Conservation (phyloP, 1,284 basidiomycete species). For the Fomes fomentarius region DNA sequence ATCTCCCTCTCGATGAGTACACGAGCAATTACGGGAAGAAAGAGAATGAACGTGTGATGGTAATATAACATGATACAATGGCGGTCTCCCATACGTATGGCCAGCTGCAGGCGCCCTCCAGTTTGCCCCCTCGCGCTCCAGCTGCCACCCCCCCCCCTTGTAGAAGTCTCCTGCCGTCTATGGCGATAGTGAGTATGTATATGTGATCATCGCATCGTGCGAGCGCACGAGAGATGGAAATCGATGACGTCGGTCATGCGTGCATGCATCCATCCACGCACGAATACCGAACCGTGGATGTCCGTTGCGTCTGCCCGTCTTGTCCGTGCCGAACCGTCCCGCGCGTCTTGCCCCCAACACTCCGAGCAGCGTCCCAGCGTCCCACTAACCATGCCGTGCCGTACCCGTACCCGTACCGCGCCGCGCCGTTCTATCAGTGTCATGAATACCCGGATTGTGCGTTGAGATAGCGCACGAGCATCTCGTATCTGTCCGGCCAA, state of each 20-base stretch:
- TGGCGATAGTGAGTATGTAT: background rate
- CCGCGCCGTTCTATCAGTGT: background rate
- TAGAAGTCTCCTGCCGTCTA: background rate
- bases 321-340: background rate
- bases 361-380: too few relatives aligned
- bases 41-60: constrained; percentile 25
- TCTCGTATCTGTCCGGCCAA: constrained; percentile 53
- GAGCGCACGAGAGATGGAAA: too few relatives aligned
- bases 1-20: constrained; percentile 18
- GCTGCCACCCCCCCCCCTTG: background rate
- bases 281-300: too few relatives aligned
- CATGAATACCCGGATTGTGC: constrained; percentile 21
- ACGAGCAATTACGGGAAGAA: constrained; percentile 15
- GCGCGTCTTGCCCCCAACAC: too few relatives aligned
- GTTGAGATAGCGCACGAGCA: constrained; percentile 65
- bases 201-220: too few relatives aligned
- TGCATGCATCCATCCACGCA: too few relatives aligned
- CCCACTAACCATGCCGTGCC: too few relatives aligned
- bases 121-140: background rate
- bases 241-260: too few relatives aligned
- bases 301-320: constrained; percentile 1
- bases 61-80: constrained; percentile 33
- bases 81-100: too few relatives aligned
- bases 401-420: background rate
- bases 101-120: background rate